Conservation (phyloP, 2,329 filamentous ascomycete genomes). For the Cladophialophora bantiana region DNA sequence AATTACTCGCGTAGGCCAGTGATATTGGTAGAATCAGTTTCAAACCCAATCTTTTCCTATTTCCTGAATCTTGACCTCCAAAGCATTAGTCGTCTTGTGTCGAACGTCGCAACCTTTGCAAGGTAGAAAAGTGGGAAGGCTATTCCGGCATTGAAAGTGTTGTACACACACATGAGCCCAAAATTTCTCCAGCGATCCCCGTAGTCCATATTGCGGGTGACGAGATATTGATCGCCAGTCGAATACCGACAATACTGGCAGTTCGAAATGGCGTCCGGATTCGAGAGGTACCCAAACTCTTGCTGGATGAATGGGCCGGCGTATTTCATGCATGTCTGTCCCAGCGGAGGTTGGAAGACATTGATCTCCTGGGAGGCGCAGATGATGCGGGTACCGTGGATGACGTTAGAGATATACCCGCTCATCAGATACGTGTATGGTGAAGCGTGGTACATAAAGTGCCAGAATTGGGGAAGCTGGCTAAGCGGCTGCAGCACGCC, state of each 20-base stretch:
- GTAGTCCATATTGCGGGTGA: conserved; percentile 60
- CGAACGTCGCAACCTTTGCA: neutral
- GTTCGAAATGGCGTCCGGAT: conserved; percentile 51
- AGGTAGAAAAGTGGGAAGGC: conserved; percentile 7
- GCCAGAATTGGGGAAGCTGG: conserved; percentile 70
- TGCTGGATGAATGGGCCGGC: conserved; percentile 49
- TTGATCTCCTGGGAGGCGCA: conserved; percentile 66
- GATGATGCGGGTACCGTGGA: conserved; percentile 58
- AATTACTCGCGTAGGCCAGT: neutral
- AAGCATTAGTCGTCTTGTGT: neutral
- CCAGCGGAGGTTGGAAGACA: conserved; percentile 68
- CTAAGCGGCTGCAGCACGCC: conserved; percentile 70
- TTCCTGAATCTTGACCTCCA: neutral
- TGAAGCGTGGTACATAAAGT: conserved; percentile 69
- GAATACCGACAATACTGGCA: conserved; percentile 60
- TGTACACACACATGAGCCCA: conserved; percentile 66
- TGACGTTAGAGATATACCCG: conserved; percentile 49
- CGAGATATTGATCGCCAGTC: conserved; percentile 49
- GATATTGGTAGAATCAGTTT: neutral
- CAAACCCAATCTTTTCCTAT: neutral
- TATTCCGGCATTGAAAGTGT: conserved; percentile 60
- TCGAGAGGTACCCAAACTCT: conserved; percentile 52
- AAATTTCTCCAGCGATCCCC: conserved; percentile 72
- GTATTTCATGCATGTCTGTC: conserved; percentile 69
- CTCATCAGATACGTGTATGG: conserved; percentile 72